A percentile compares a stretch with the other conserved stretches of the same genome.
phyloP scores from a whole-genome alignment of 768 basidiomycete species.

The Boletus tomentosulus region DNA sequence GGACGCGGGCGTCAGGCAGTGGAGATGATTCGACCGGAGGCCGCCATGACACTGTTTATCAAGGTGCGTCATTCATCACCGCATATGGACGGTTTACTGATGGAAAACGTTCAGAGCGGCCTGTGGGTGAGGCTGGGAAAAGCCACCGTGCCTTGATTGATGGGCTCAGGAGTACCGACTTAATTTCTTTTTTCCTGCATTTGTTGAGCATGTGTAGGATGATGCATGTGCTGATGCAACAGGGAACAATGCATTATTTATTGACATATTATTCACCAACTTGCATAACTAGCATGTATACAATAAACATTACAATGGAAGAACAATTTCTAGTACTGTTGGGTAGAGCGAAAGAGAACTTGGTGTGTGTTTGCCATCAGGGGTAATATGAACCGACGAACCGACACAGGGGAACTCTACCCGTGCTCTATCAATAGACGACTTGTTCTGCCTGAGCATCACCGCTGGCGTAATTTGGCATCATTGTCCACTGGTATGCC shows the following conservation, averaged over 20 bases:
- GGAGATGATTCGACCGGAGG: constrained; percentile 61
- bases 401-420: constrained; percentile 1
- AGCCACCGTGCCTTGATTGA: constrained; percentile 11
- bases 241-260: constrained; percentile 8
- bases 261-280: constrained; percentile 9
- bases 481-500: not conserved
- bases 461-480: not conserved
- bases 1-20: constrained; percentile 43
- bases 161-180: not conserved
- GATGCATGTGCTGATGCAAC: not conserved
- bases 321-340: not conserved
- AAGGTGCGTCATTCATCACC: constrained; percentile 44
- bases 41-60: constrained; percentile 60
- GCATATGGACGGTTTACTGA: constrained; percentile 3
- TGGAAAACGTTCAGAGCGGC: constrained; percentile 41
- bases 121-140: constrained; percentile 52
- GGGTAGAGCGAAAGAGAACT: not conserved
- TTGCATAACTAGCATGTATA: constrained; percentile 2
- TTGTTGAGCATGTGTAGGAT: not conserved
- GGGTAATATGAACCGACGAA: constrained; percentile 3
- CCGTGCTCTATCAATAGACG: constrained; percentile 4
- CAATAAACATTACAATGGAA: not conserved
- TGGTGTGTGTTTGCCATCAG: not conserved
- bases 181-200: not conserved
- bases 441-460: not conserved